Conservation (phyloP, 148 eudicot genomes). For the Linanthus parryae region DNA sequence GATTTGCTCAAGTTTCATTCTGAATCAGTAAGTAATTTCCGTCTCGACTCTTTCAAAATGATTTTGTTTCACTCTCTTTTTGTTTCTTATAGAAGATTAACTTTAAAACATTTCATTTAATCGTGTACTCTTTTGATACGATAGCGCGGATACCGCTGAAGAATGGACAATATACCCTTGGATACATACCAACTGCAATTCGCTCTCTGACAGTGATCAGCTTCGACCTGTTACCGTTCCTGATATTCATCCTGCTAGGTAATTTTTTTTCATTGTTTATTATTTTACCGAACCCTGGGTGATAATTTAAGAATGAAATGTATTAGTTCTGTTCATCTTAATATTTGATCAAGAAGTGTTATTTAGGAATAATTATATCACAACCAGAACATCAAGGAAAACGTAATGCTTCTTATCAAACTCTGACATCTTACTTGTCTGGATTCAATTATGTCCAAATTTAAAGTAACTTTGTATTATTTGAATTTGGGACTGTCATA, state of each 20-base stretch:
- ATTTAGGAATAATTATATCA: too few species aligned
- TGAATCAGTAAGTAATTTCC: slow-evolving; percentile 70
- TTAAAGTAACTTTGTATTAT: too few species aligned
- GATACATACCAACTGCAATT: slow-evolving; percentile 98
- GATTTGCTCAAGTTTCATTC: slow-evolving; percentile 96
- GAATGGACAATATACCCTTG: slow-evolving; percentile 97
- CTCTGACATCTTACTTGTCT: too few species aligned
- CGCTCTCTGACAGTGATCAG: slow-evolving; percentile 78
- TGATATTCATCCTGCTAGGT: slow-evolving; percentile 96
- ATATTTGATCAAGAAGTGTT: too few species aligned
- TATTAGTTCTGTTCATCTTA: too few species aligned
- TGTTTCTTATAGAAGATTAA: too few species aligned
- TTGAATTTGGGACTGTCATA: too few species aligned
- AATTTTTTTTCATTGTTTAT: slow-evolving; percentile 11
- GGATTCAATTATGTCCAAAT: too few species aligned
- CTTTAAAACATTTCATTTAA: too few species aligned
- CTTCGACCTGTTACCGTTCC: slow-evolving; percentile 87
- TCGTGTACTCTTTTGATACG: slow-evolving; percentile 1
- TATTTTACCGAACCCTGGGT: neutral
- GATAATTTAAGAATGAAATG: too few species aligned
- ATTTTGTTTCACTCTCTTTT: neutral
- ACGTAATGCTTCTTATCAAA: too few species aligned
- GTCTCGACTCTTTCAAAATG: neutral
- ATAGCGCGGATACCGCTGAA: slow-evolving; percentile 52
- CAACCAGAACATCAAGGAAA: too few species aligned